These are phyloP conservation scores for Botrytis hyacinthi DNA, from an alignment of 2,329 filamentous ascomycete species.

Conservation along the genomic window DNA sequence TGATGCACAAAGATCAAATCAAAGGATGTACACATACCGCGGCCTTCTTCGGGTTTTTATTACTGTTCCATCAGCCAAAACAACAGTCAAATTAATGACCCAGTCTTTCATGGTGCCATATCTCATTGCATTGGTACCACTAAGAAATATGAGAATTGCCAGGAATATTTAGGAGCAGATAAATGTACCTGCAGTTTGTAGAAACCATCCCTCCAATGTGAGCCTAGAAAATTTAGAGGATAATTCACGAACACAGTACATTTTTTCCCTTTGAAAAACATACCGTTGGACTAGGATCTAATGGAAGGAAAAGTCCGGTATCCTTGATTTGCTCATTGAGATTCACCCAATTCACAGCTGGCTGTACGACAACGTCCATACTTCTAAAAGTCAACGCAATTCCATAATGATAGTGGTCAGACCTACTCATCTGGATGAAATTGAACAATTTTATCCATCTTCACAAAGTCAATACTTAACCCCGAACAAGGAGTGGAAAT, in stretches of 20 bases:
- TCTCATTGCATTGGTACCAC: constrained; percentile 74
- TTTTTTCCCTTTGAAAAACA: not conserved
- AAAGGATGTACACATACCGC: constrained; percentile 39
- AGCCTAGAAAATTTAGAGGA: constrained; percentile 42
- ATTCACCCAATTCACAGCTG: constrained; percentile 82
- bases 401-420: not conserved
- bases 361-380: constrained; percentile 90
- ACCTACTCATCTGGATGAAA: constrained; percentile 70
- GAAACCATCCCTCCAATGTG: constrained; percentile 82
- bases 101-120: constrained; percentile 89
- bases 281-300: constrained; percentile 66
- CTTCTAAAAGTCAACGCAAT: not conserved
- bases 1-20: not conserved
- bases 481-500: constrained; percentile 83
- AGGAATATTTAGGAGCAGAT: not conserved
- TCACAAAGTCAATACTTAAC: constrained; percentile 81
- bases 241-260: not conserved
- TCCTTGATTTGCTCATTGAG: constrained; percentile 69
- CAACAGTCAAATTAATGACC: constrained; percentile 79
- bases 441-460: constrained; percentile 78
- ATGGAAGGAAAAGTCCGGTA: constrained; percentile 81
- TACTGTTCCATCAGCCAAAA: constrained; percentile 72
- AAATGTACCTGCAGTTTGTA: constrained; percentile 55
- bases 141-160: constrained; percentile 33
- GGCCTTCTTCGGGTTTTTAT: constrained; percentile 76